Evolutionary conservation across 225 moss, liverwort and hornwort species (phyloP).

Genomic region (Straminergon stramineum): DNA sequence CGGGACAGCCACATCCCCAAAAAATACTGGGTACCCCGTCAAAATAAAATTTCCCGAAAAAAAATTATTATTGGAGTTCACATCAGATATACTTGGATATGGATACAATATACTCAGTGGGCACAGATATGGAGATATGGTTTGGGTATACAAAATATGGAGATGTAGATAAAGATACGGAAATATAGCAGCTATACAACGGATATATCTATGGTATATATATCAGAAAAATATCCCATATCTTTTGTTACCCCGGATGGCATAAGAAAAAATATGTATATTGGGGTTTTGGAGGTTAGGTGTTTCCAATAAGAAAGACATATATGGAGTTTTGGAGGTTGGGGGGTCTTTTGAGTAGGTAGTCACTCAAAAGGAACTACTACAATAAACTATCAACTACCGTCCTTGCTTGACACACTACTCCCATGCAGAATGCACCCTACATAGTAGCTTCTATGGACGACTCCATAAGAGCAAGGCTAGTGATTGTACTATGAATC

Average conservation of each 20-base stretch:
- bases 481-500: too few species aligned
- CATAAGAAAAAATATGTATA: too few species aligned
- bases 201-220: neutral
- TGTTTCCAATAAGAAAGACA: accelerated
- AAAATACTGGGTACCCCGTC: neutral
- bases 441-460: neutral
- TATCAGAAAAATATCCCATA: accelerated
- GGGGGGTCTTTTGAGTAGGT: neutral
- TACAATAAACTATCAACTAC: neutral
- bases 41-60: neutral
- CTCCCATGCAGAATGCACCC: accelerated
- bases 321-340: too few species aligned
- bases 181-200: accelerated
- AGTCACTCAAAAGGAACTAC: neutral
- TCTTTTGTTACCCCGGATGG: neutral
- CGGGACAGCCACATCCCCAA: neutral
- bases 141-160: too few species aligned
- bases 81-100: neutral
- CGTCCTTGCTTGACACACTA: neutral
- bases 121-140: too few species aligned
- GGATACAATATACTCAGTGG: too few species aligned
- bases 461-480: accelerated
- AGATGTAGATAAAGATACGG: neutral
- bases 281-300: accelerated
- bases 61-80: neutral